Base-by-base conservation (phyloP, 2,329 filamentous ascomycete genomes). In the Neoarthrinium moseri region DNA sequence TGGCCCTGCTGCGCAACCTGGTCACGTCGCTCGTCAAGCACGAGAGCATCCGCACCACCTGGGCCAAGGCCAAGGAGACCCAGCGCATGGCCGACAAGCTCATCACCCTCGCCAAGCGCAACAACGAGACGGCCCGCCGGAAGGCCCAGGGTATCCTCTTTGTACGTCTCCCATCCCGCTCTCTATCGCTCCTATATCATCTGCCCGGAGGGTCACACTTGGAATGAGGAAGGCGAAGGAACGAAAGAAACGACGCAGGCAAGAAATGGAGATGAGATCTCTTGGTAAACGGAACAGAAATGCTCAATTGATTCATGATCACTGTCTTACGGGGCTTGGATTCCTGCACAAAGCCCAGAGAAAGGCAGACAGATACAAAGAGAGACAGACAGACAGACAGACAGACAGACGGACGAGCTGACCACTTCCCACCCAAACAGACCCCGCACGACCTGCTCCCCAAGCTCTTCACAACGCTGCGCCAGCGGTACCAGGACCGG, bases 1-100 rank as follows among this genome's bases (percentile, higher is more conserved):
- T 92, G 73, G 92, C 94, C 43, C 83, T 99, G 57, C 84, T 99
- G 56, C 90, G 94, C 62, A 96, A 97, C 71, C 78, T 99, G 51
- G 91, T 97, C 66, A 96, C 92, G 56, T 94, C 92, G 45, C 87
- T 99, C 56, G 87, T 99, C 72, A 80, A 89, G 69, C 84, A 95
- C 69, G 94, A 99, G 74, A 84, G 89, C 52, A 95, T 99, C 72
- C 84, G 86, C 53, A 99, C 94, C 41, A 96, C 94, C 71, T 96
- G 88, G 79, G 85, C 87, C 66, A 97, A 97, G 73, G 94, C 94
- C 38, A 99, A 97, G 72, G 94, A 99, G 74, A 89, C 94, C 17
- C 94, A 99, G 72, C 81, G 89, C 34, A 68, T 97, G 57, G 94
- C 91, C 6, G 94, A 99, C 65, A 95, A 95, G 75, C 76, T 97